Evolutionary conservation across 2,329 filamentous ascomycete species (phyloP), one percentile per base, ranked within the genome.

Genomic region (Hymenoscyphus infarciens): DNA sequence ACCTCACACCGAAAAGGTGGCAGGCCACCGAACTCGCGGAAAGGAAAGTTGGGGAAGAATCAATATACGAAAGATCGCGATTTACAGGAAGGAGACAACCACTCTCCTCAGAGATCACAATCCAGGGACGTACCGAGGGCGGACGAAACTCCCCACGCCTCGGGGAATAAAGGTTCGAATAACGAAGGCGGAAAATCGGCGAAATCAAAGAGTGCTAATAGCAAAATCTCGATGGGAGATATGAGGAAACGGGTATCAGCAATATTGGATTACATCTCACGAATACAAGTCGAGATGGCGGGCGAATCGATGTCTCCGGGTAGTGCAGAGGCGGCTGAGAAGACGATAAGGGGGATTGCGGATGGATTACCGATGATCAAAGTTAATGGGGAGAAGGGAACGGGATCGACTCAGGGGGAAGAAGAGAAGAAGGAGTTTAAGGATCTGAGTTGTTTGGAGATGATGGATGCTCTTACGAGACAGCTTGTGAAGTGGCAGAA

Each of bases 201-300:
- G 27, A 71, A 69, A 66, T 67, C 68, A 27, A 76, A 75, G 67
- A 69, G 69, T 39, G 76, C 75, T 65, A 73, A 76, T 58, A 77
- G 78, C 68, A 92, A 90, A 74, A 85, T 92, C 62, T 93, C 87
- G 31, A 90, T 96, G 87, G 88, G 88, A 64, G 92, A 97, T 73
- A 92, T 96, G 86, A 91, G 90, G 77, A 86, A 90, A 67, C 88
- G 92, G 10, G 91, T 93, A 5, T 85, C 90, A 3, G 89, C 85
- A 22, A 96, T 97, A 73, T 82, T 96, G 63, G 92, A 95, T 69
- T 97, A 94, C 72, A 97, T 97, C 66, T 88, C 90, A 3, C 87
- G 91, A 68, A 94, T 92, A 62, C 92, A 97, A 75, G 82, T 96
- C 6, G 93, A 97, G 72, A 84, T 96, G 76, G 92, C 91, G 1